A percentile compares a stretch with the other conserved stretches of the same genome.
Evolutionary conservation across 78 protist genomes (phyloP).

Genomic region (Dictyostelium citrinum): DNA sequence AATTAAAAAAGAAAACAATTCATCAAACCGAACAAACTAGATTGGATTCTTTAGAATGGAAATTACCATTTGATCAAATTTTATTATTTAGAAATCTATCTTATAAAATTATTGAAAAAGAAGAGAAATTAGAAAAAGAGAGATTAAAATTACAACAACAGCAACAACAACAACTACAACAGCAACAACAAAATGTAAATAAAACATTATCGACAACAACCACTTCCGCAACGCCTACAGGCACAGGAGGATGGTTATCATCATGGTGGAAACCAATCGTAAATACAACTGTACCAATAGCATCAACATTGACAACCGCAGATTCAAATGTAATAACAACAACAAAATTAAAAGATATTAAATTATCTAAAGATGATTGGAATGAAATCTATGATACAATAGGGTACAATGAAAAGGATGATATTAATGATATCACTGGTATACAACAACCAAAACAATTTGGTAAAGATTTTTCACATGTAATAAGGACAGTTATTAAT

Average conservation of each 20-base stretch:
- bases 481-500: neutral
- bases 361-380: slow-evolving; percentile 61
- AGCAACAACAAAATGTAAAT: neutral
- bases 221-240: neutral
- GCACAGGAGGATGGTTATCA: slow-evolving; percentile 50
- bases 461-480: neutral
- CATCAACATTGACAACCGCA: neutral
- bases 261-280: slow-evolving; percentile 47
- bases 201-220: neutral
- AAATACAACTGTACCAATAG: neutral
- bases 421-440: neutral
- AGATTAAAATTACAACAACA: slow-evolving; percentile 6
- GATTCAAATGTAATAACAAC: neutral
- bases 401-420: slow-evolving; percentile 16
- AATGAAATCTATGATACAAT: slow-evolving; percentile 60
- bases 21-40: slow-evolving; percentile 26
- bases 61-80: slow-evolving; percentile 29
- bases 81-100: slow-evolving; percentile 30
- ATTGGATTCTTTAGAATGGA: slow-evolving; percentile 68
- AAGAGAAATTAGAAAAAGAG: slow-evolving; percentile 7
- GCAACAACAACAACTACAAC: neutral
- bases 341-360: neutral
- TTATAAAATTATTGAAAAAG: slow-evolving; percentile 44
- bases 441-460: neutral
- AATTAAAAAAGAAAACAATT: slow-evolving; percentile 20